Conservation (phyloP, 2,329 filamentous ascomycete species). For the Diaporthe longicolla region DNA sequence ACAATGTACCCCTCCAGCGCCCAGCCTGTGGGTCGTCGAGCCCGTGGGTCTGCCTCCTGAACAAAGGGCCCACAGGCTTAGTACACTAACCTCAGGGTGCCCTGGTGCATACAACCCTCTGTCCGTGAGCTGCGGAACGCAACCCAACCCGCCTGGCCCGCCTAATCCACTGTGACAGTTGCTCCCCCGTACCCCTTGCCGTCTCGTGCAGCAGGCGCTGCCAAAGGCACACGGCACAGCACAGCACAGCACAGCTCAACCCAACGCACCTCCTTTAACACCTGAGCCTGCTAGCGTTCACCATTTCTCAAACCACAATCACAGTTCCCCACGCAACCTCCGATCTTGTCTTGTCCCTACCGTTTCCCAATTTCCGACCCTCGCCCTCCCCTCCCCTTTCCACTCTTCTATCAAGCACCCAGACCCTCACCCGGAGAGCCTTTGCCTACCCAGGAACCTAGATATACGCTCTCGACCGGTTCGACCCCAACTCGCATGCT, state of each 20-base stretch:
- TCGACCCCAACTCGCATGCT: background rate
- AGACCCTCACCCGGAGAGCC: background rate
- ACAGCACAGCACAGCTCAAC: background rate
- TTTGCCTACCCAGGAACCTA: background rate
- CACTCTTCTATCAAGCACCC: background rate
- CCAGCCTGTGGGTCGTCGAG: background rate
- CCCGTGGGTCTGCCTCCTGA: constrained; percentile 6
- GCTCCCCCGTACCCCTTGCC: background rate
- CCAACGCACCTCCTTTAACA: background rate
- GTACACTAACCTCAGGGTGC: too few species aligned
- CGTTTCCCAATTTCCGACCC: constrained; percentile 26
- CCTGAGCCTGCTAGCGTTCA: constrained; percentile 4
- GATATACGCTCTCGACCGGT: background rate
- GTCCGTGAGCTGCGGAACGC: background rate
- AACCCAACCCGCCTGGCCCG: constrained; percentile 10
- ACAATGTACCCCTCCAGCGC: background rate
- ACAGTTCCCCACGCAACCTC: constrained; percentile 28
- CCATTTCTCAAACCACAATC: constrained; percentile 15
- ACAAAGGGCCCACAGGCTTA: background rate
- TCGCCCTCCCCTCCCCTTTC: background rate
- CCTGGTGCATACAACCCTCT: background rate
- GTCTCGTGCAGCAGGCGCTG: background rate
- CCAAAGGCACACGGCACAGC: background rate
- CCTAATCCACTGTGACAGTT: background rate
- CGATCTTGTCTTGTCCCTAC: constrained; percentile 14